Percentiles rank a stretch among this genome's conserved stretches.
phyloP scores from a whole-genome alignment of 305 asterid genomes.

The Fraxinus albicans region DNA sequence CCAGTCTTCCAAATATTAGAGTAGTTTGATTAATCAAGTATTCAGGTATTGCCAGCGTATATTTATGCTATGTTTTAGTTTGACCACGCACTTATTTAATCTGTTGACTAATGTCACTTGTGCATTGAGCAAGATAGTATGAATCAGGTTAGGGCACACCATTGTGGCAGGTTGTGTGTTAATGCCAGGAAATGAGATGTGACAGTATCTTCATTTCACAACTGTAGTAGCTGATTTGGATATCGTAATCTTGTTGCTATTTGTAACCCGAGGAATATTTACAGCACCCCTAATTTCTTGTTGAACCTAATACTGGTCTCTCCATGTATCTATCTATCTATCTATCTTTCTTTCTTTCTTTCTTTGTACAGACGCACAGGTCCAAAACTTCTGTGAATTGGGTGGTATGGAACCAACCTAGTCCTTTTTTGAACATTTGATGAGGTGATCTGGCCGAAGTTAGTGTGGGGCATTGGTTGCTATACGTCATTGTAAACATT shows the following conservation, averaged over 20 bases:
- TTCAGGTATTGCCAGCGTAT: constrained; percentile 35
- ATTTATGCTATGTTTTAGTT: constrained; percentile 26
- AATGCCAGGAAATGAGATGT: constrained; percentile 30
- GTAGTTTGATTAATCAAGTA: constrained; percentile 40
- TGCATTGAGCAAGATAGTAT: constrained; percentile 39
- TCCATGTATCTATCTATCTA: neutral
- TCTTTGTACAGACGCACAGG: neutral
- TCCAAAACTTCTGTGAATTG: neutral
- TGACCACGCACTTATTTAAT: constrained; percentile 22
- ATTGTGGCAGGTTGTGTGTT: constrained; percentile 39
- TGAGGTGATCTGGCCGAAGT: neutral
- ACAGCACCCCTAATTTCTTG: neutral
- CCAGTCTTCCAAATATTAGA: constrained; percentile 28
- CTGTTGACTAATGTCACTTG: constrained; percentile 37
- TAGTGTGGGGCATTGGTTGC: neutral
- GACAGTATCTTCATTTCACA: constrained; percentile 29
- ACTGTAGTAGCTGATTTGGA: constrained; percentile 42
- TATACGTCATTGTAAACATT: neutral
- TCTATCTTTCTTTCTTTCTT: neutral
- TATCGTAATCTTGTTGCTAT: constrained; percentile 22
- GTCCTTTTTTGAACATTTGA: neutral
- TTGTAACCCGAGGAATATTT: neutral
- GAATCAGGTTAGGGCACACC: constrained; percentile 40
- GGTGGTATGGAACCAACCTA: neutral
- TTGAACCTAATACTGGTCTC: neutral